phyloP scores from a whole-genome alignment of 78 protist species.

The Dictyostelium intermedium region DNA sequence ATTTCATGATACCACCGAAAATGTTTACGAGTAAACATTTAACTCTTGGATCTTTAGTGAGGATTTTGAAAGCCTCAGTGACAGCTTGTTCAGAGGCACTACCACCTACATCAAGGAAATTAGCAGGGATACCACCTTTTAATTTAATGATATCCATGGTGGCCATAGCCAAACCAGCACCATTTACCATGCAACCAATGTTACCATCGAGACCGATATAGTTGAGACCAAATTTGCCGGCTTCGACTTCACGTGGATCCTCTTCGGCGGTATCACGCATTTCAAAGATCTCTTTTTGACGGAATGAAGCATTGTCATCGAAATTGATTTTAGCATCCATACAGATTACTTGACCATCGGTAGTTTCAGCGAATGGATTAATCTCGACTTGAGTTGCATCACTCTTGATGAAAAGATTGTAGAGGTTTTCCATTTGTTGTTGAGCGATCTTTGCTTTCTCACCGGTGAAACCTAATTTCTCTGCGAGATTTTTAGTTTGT shows the following conservation, averaged over 20 bases:
- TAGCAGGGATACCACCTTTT: conserved; percentile 97
- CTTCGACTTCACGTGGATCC: conserved; percentile 95
- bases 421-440: conserved; percentile 73
- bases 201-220: conserved; percentile 98
- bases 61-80: conserved; percentile 94
- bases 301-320: conserved; percentile 98
- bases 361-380: conserved; percentile 96
- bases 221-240: conserved; percentile 94
- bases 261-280: conserved; percentile 93
- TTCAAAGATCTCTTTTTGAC: conserved; percentile 92
- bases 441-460: conserved; percentile 44
- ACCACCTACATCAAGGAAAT: conserved; percentile 99
- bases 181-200: conserved; percentile 99
- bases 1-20: conserved; percentile 96
- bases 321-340: conserved; percentile 97
- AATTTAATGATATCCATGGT: conserved; percentile 98
- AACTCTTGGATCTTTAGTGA: conserved; percentile 84
- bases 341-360: conserved; percentile 87
- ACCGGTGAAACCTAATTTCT: conserved; percentile 78
- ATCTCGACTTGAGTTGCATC: conserved; percentile 94
- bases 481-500: conserved; percentile 82
- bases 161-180: conserved; percentile 99
- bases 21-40: conserved; percentile 94
- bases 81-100: conserved; percentile 90
- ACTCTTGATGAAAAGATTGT: conserved; percentile 46